These are phyloP conservation scores for Fusarium nygamai DNA, from an alignment of 2,329 filamentous ascomycete genomes.

Conservation along the genomic window DNA sequence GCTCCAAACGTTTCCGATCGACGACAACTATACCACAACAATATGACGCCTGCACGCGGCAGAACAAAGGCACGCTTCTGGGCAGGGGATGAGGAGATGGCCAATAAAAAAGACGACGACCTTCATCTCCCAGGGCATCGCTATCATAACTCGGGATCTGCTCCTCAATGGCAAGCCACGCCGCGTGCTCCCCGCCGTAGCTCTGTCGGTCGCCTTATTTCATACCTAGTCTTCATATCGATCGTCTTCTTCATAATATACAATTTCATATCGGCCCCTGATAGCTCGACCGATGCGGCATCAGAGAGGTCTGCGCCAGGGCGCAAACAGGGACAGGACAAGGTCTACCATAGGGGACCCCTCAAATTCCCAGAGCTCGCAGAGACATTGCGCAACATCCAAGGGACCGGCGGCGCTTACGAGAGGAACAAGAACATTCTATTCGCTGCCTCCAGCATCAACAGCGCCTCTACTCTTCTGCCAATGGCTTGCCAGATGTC, in stretches of 20 bases:
- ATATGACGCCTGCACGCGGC: conserved; percentile 51
- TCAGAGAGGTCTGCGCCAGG: conserved; percentile 6
- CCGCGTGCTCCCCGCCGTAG: conserved; percentile 61
- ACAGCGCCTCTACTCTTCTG: conserved; percentile 76
- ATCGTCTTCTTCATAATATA: conserved; percentile 62
- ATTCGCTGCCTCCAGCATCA: conserved; percentile 79
- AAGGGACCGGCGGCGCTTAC: conserved; percentile 61
- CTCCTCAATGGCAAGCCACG: conserved; percentile 52
- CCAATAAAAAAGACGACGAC: conserved; percentile 68
- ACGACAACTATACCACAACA: conserved; percentile 30
- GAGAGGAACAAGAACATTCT: conserved; percentile 75
- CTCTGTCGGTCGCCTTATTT: conserved; percentile 61
- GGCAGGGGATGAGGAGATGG: conserved; percentile 64
- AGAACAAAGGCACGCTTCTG: conserved; percentile 53
- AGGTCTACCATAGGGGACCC: conserved; percentile 70
- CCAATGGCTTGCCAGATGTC: conserved; percentile 92
- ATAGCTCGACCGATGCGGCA: conserved; percentile 6
- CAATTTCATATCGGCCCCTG: conserved; percentile 47
- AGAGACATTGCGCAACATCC: conserved; percentile 68
- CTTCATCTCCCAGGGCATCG: conserved; percentile 45
- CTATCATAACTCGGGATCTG: conserved; percentile 42
- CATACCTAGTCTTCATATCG: conserved; percentile 64
- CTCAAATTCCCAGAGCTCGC: conserved; percentile 75
- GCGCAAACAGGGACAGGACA: conserved; percentile 42
- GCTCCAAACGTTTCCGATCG: not conserved